Evolutionary conservation across 306 rosid species (phyloP).

Genomic region (Inga laurina): DNA sequence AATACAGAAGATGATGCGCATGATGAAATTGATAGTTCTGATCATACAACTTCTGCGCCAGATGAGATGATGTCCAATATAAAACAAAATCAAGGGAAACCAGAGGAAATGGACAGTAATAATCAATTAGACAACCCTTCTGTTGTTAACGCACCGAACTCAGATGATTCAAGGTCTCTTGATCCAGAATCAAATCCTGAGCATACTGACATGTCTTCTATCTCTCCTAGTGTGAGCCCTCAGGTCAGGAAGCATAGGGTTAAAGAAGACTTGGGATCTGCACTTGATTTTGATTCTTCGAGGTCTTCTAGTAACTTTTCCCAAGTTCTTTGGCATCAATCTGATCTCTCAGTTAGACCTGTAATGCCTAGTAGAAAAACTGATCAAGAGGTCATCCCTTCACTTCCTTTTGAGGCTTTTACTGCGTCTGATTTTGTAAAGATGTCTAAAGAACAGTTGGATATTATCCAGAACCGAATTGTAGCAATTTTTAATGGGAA

Average conservation of each 20-base stretch:
- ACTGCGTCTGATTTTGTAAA: conserved; percentile 80
- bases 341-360: conserved; percentile 96
- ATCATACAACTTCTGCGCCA: conserved; percentile 47
- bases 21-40: conserved; percentile 76
- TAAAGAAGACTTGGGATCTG: conserved; percentile 74
- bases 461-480: conserved; percentile 60
- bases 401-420: conserved; percentile 91
- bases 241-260: conserved; percentile 65
- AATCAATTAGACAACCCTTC: conserved; percentile 52
- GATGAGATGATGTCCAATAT: conserved; percentile 53
- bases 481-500: conserved; percentile 69
- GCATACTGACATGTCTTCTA: conserved; percentile 53
- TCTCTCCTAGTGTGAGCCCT: conserved; percentile 75
- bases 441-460: conserved; percentile 79
- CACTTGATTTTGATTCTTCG: conserved; percentile 59
- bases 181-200: conserved; percentile 72
- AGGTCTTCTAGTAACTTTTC: conserved; percentile 60
- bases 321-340: conserved; percentile 85
- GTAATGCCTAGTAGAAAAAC: conserved; percentile 95
- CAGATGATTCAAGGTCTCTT: conserved; percentile 51
- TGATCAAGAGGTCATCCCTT: conserved; percentile 80
- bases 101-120: conserved; percentile 57
- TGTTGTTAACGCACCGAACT: conserved; percentile 41
- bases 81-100: conserved; percentile 51
- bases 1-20: conserved; percentile 75